Evolutionary conservation across 1,284 basidiomycete genomes (phyloP).

Genomic region (Ganoderma boninense): DNA sequence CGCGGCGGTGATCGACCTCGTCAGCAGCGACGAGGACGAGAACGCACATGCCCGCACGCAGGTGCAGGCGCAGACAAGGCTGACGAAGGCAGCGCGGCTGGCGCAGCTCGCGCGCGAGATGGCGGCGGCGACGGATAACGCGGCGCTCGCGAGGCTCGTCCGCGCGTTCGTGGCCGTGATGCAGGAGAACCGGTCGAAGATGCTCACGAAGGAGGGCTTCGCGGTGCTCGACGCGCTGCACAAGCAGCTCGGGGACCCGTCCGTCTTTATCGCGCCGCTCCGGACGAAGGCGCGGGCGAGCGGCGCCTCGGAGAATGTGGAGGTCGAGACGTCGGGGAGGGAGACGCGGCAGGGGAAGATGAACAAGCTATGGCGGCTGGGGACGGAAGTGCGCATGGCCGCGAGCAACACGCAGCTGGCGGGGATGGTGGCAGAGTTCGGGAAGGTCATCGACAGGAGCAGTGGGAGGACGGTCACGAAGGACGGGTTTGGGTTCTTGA

Average conservation of each 20-base stretch:
- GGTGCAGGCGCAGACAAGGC: slow-evolving; percentile 39
- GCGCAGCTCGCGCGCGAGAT: slow-evolving; percentile 53
- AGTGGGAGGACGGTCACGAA: slow-evolving; percentile 75
- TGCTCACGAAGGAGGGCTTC: slow-evolving; percentile 76
- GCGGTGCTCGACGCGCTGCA: slow-evolving; percentile 70
- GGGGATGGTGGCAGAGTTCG: slow-evolving; percentile 71
- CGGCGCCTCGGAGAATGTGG: slow-evolving; percentile 31
- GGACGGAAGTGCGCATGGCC: slow-evolving; percentile 59
- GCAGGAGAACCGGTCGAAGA: slow-evolving; percentile 67
- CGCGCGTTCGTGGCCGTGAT: slow-evolving; percentile 65
- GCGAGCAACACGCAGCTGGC: slow-evolving; percentile 63
- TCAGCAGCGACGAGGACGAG: slow-evolving; percentile 48
- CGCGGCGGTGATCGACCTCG: slow-evolving; percentile 54
- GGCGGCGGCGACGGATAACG: slow-evolving; percentile 60
- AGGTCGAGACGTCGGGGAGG: slow-evolving; percentile 40
- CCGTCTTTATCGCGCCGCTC: slow-evolving; percentile 61
- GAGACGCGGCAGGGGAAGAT: slow-evolving; percentile 57
- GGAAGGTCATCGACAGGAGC: slow-evolving; percentile 68
- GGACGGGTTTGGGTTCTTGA: slow-evolving; percentile 77
- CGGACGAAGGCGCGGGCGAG: slow-evolving; percentile 56
- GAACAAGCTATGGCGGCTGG: slow-evolving; percentile 63
- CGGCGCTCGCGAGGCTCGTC: slow-evolving; percentile 58
- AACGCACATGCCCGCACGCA: slow-evolving; percentile 35
- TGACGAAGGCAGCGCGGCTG: slow-evolving; percentile 63
- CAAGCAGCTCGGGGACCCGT: slow-evolving; percentile 73